Evolutionary conservation across 2,329 filamentous ascomycete species (phyloP).

Genomic region (Clarireedia hainanense): DNA sequence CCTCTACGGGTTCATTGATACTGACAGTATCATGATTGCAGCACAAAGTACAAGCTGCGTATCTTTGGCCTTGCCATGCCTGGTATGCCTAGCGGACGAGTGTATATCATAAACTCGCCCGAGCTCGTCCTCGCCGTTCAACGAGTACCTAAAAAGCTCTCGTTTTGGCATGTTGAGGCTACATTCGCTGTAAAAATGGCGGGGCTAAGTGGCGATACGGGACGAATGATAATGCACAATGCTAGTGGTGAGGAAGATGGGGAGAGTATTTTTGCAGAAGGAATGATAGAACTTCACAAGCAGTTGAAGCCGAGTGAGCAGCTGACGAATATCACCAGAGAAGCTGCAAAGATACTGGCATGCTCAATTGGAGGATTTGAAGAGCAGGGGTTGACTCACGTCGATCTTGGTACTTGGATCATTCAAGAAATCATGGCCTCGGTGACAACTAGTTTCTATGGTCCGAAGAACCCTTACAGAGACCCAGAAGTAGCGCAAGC

Average conservation of each 20-base stretch:
- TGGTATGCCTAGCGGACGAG: slow-evolving; percentile 2
- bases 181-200: neutral
- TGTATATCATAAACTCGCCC: neutral
- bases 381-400: neutral
- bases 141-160: neutral
- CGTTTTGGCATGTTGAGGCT: neutral
- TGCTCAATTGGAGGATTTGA: neutral
- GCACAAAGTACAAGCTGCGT: neutral
- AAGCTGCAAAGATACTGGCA: neutral
- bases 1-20: neutral
- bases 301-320: neutral
- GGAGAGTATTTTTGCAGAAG: neutral
- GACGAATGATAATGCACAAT: neutral
- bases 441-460: neutral
- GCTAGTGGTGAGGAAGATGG: neutral
- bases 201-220: neutral
- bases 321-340: neutral
- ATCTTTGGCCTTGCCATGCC: neutral
- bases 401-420: neutral
- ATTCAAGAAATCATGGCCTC: neutral
- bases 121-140: neutral
- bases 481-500: neutral
- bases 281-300: neutral
- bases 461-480: neutral
- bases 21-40: neutral